Evolutionary conservation across 164 flowering plant genomes (phyloP).

Genomic region (Annona squamosa): DNA sequence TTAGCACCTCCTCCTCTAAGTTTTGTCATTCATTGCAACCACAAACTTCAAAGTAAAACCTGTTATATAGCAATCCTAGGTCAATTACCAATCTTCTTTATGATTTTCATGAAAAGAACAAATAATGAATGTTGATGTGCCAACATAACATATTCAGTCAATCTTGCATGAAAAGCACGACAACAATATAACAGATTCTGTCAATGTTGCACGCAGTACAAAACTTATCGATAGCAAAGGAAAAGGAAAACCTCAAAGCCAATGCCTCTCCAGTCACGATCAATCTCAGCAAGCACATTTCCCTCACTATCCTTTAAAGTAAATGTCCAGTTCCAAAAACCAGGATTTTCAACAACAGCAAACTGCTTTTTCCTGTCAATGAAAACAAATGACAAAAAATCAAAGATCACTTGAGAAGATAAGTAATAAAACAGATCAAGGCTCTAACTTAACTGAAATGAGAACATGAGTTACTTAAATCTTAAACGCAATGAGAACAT

Average conservation of each 20-base stretch:
- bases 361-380: constrained; percentile 67
- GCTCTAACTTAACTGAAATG: no score
- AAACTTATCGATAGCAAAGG: neutral
- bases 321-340: constrained; percentile 96
- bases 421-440: neutral
- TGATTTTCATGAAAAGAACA: neutral
- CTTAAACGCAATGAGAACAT: neutral
- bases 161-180: neutral
- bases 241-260: constrained; percentile 77
- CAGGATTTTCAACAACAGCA: constrained; percentile 96
- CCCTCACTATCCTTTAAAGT: constrained; percentile 84
- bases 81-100: neutral
- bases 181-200: neutral
- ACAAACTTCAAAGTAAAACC: no score
- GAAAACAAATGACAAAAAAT: neutral
- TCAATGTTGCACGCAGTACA: neutral
- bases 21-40: neutral
- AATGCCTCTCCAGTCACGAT: constrained; percentile 97
- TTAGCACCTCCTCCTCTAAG: neutral
- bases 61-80: no score
- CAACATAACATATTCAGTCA: neutral
- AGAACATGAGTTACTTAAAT: neutral
- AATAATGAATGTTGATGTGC: neutral
- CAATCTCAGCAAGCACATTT: constrained; percentile 73
- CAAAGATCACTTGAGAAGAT: neutral